phyloP scores from a whole-genome alignment of 768 basidiomycete species.

The Lyophyllum semitale region DNA sequence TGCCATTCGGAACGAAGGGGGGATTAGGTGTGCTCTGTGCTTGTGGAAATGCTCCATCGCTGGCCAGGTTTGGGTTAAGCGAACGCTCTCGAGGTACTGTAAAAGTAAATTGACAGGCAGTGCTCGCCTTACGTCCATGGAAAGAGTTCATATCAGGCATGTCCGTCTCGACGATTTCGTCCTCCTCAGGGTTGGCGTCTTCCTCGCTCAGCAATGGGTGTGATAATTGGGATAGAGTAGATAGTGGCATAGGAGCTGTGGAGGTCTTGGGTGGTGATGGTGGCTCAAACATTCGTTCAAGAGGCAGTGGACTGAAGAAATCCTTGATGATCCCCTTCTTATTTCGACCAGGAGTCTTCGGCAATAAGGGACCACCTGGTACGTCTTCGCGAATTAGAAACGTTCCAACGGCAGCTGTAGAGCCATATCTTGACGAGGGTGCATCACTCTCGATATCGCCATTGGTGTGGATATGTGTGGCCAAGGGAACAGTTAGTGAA shows the following conservation, averaged over 20 bases:
- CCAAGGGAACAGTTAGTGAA: slow-evolving; percentile 61
- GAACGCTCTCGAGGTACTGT: slow-evolving; percentile 48
- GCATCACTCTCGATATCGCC: slow-evolving; percentile 32
- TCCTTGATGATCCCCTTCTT: slow-evolving; percentile 70
- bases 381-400: slow-evolving; percentile 76
- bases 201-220: background rate
- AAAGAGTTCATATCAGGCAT: slow-evolving; percentile 49
- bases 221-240: slow-evolving; percentile 14
- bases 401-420: slow-evolving; percentile 54
- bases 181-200: slow-evolving; percentile 20
- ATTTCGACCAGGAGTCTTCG: slow-evolving; percentile 64
- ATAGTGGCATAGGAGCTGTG: slow-evolving; percentile 8
- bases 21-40: slow-evolving; percentile 65
- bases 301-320: slow-evolving; percentile 84
- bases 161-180: slow-evolving; percentile 53
- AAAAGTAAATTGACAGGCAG: slow-evolving; percentile 76
- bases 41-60: slow-evolving; percentile 40
- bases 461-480: slow-evolving; percentile 52
- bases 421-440: slow-evolving; percentile 25
- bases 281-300: slow-evolving; percentile 93
- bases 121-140: slow-evolving; percentile 45
- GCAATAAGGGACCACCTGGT: slow-evolving; percentile 53
- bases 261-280: slow-evolving; percentile 69
- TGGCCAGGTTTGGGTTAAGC: slow-evolving; percentile 28
- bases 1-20: slow-evolving; percentile 25